phyloP scores from a whole-genome alignment of 2,329 filamentous ascomycete species.

The Lizonia empirigonia region DNA sequence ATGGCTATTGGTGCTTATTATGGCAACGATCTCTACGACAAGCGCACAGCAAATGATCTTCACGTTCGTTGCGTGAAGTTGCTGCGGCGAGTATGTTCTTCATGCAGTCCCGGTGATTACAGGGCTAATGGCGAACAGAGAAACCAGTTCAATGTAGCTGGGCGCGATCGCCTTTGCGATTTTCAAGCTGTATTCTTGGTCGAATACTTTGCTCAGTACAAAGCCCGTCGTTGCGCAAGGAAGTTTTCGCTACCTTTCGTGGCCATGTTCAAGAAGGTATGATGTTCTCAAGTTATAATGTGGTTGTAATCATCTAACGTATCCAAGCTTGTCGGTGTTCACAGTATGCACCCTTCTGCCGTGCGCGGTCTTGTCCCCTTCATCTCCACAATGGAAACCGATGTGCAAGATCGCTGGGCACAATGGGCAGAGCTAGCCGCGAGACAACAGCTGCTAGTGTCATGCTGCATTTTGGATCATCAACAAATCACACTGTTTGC shows the following conservation, averaged over 20 bases:
- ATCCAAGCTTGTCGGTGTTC: background rate
- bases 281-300: background rate
- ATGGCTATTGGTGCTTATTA: conserved; percentile 52
- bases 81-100: conserved; percentile 42
- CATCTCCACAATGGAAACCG: conserved; percentile 26
- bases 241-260: conserved; percentile 48
- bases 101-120: too few species aligned
- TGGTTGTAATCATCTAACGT: background rate
- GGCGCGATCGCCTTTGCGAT: conserved; percentile 47
- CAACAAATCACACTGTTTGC: conserved; percentile 46
- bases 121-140: conserved; percentile 35
- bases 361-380: conserved; percentile 19
- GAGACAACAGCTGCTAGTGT: conserved; percentile 48
- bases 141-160: conserved; percentile 30
- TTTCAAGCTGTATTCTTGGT: conserved; percentile 53
- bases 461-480: conserved; percentile 52
- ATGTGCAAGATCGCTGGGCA: conserved; percentile 36
- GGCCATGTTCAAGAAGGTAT: conserved; percentile 45
- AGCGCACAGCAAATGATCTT: conserved; percentile 45
- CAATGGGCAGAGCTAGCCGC: conserved; percentile 42
- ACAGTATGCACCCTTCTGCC: background rate
- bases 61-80: conserved; percentile 52
- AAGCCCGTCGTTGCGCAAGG: conserved; percentile 47
- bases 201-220: conserved; percentile 52
- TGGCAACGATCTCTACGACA: conserved; percentile 41